Evolutionary conservation across 106 monocot species (phyloP).

Genomic region (Apostasia shenzhenica): DNA sequence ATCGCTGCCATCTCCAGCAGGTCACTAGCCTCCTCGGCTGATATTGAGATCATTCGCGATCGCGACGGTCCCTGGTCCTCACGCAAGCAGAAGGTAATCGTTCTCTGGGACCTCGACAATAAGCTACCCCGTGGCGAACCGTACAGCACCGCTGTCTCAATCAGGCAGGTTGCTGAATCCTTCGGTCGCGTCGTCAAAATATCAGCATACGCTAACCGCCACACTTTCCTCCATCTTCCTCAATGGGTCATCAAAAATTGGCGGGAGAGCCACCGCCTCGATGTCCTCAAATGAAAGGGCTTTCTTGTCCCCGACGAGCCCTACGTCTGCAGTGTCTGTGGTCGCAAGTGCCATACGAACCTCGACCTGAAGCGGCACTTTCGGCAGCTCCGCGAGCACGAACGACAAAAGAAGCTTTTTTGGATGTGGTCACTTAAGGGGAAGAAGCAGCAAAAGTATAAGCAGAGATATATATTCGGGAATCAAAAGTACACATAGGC

Average conservation of each 20-base stretch:
- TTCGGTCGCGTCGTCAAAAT: constrained; percentile 65
- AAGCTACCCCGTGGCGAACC: constrained; percentile 90
- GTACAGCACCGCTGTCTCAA: constrained; percentile 58
- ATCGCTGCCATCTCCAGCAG: not conserved
- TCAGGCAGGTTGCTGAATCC: constrained; percentile 48
- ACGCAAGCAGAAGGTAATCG: constrained; percentile 40
- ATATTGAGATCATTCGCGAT: constrained; percentile 68
- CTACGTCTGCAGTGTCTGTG: constrained; percentile 79
- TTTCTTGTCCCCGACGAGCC: constrained; percentile 35
- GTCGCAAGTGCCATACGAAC: constrained; percentile 64
- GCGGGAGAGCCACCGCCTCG: constrained; percentile 44
- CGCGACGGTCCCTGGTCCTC: constrained; percentile 56
- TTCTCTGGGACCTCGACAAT: constrained; percentile 99
- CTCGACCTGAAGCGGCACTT: constrained; percentile 81
- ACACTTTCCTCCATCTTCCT: constrained; percentile 90
- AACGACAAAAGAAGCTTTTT: constrained; percentile 75
- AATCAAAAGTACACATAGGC: constrained; percentile 83
- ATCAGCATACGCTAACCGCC: constrained; percentile 93
- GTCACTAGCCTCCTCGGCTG: constrained; percentile 14
- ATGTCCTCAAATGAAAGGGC: constrained; percentile 57
- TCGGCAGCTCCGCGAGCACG: constrained; percentile 80
- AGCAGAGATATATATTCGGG: constrained; percentile 45
- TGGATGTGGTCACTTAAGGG: constrained; percentile 75
- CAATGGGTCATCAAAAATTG: constrained; percentile 61
- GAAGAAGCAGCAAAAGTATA: constrained; percentile 61